phyloP scores from a whole-genome alignment of 1,139 yeast species.

The Blastobotrys ciferrii region DNA sequence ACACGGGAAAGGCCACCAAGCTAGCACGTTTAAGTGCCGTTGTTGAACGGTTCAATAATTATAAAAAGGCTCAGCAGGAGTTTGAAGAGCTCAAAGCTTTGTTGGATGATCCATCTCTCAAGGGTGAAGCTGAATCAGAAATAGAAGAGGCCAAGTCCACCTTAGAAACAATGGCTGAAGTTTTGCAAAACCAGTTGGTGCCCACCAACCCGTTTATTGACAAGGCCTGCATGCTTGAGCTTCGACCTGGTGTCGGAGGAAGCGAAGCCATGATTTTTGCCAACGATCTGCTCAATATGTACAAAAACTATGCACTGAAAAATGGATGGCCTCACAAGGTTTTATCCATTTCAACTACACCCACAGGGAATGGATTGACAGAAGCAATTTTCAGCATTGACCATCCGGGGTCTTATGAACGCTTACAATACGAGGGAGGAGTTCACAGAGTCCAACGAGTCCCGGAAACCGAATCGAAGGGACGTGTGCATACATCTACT shows the following conservation, averaged over 20 bases:
- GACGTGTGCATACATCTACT: constrained; percentile 92
- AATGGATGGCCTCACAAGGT: constrained; percentile 67
- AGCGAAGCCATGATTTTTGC: constrained; percentile 88
- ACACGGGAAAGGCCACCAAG: constrained; percentile 53
- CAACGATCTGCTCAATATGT: constrained; percentile 77
- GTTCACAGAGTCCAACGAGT: constrained; percentile 95
- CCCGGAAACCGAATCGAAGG: constrained; percentile 91
- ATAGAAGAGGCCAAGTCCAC: constrained; percentile 41
- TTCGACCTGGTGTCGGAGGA: constrained; percentile 97
- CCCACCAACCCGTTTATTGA: constrained; percentile 81
- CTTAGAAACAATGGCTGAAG: constrained; percentile 35
- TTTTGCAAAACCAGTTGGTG: constrained; percentile 56
- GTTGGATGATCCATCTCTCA: constrained; percentile 39
- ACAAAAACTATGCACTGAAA: constrained; percentile 62
- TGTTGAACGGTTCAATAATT: constrained; percentile 52
- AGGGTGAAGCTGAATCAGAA: constrained; percentile 47
- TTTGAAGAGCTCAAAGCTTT: constrained; percentile 38
- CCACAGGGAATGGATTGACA: constrained; percentile 61
- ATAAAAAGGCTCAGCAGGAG: constrained; percentile 37
- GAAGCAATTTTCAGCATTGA: constrained; percentile 78
- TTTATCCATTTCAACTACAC: constrained; percentile 51
- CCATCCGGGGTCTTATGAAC: constrained; percentile 72
- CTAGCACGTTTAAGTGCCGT: constrained; percentile 56
- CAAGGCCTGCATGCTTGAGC: constrained; percentile 73
- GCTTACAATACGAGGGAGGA: constrained; percentile 83